Evolutionary conservation across 805 yeast species (phyloP), one percentile per base, ranked within the genome.

Genomic region (Candida parachauliodes): DNA sequence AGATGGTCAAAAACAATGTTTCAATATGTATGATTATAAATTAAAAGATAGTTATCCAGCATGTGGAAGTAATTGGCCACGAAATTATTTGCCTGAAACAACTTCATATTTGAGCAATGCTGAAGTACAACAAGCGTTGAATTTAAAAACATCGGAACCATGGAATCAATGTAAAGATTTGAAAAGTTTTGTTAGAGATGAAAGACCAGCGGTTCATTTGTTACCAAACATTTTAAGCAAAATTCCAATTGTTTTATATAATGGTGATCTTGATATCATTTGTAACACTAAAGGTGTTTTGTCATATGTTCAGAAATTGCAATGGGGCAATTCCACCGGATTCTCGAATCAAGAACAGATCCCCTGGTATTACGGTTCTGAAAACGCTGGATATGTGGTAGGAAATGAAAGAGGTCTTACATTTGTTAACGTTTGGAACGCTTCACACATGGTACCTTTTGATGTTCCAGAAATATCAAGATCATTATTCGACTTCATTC

Each of bases 1-100:
- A 7, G 52, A 65, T 21, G 40, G 51, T n/a, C 47, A 68, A 46
- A 59, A 70, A 52, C 73, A 68, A 40, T 91, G 98, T 57, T 47
- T 76, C 50, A 93, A 93, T 61, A 78, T 88, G 74, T 91, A 93
- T 57, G 95, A 93, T 56, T 76, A 77, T 39, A 73, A 83, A 27
- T 61, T 83, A 36, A 67, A 60, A 25, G 96, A 88, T 55, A 59
- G 79, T 1, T 87, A 70, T 49, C 97, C 98, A 0, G 63, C 83
- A 0, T 93, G 98, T 62, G 98, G 98, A 6, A 70, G 76, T 76
- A 82, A 83, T 57, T 93, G 98, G 98, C 98, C 98, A 0, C 72
- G 73, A 12, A 80, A 72, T 41, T 80, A 72, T 41, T 64, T 83
- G 42, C 60, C 52, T 1, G 39, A 52, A 19, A 76, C 82, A 12